phyloP scores from a whole-genome alignment of 306 rosid species.

The Rosa rugosa region DNA sequence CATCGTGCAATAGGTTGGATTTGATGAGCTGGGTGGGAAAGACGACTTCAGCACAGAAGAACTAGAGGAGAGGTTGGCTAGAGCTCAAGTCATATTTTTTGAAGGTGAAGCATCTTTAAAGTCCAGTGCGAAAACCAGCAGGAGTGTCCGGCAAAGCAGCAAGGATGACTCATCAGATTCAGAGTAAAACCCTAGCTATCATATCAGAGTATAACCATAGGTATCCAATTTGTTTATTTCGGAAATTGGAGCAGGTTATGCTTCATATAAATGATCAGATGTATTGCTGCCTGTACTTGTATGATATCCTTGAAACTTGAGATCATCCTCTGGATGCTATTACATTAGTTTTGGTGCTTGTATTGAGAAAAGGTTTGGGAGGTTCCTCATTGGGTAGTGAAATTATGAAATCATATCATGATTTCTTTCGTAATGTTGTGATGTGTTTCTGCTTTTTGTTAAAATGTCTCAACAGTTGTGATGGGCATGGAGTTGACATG shows the following conservation, averaged over 20 bases:
- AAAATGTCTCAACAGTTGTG: not conserved
- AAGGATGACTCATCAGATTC: conserved; percentile 87
- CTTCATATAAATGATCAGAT: not conserved
- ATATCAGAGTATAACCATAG: not conserved
- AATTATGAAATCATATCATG: not conserved
- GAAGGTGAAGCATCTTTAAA: conserved; percentile 23
- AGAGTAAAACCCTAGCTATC: conserved; percentile 31
- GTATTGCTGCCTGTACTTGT: not conserved
- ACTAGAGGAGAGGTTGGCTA: conserved; percentile 79
- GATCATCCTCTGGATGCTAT: conserved; percentile 20
- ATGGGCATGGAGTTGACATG: not conserved
- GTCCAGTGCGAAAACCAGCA: no score
- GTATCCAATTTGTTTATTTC: not conserved
- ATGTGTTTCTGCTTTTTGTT: not conserved
- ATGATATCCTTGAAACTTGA: not conserved
- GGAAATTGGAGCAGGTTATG: conserved; percentile 3
- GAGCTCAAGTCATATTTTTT: conserved; percentile 68
- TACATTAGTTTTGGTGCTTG: not conserved
- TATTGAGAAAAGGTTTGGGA: not conserved
- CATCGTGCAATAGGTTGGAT: no score
- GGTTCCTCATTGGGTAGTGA: not conserved
- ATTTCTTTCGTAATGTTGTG: not conserved
- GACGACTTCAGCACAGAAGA: conserved; percentile 91
- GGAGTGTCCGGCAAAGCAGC: conserved; percentile 44
- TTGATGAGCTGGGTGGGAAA: conserved; percentile 52